Conservation (phyloP, 768 basidiomycete genomes). For the Cyathus striatus region DNA sequence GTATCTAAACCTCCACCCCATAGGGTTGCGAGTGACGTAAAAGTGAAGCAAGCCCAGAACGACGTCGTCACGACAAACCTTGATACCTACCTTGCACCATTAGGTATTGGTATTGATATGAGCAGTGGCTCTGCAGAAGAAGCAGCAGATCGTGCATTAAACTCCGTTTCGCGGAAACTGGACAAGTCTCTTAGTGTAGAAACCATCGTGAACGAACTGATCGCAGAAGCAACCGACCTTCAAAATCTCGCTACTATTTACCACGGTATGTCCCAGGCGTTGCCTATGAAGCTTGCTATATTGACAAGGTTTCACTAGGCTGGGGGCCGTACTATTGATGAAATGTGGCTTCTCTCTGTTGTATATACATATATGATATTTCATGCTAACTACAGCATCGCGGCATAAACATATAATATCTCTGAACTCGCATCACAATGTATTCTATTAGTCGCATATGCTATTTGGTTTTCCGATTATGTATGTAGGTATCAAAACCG, state of each 20-base stretch:
- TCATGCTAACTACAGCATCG: too few relatives aligned
- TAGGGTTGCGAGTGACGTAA: slow-evolving; percentile 78
- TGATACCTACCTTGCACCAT: slow-evolving; percentile 22
- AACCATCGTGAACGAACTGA: slow-evolving; percentile 89
- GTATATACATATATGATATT: neutral
- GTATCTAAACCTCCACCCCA: too few relatives aligned
- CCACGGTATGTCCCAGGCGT: slow-evolving; percentile 41
- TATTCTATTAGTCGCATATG: neutral
- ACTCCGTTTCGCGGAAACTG: slow-evolving; percentile 75
- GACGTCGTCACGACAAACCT: slow-evolving; percentile 21
- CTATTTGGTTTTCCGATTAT: neutral
- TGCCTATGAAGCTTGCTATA: slow-evolving; percentile 1
- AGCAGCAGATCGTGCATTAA: slow-evolving; percentile 85
- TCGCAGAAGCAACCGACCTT: slow-evolving; percentile 80
- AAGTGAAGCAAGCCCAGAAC: slow-evolving; percentile 61
- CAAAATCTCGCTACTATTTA: slow-evolving; percentile 78
- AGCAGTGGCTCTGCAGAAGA: slow-evolving; percentile 69
- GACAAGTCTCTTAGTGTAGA: slow-evolving; percentile 84
- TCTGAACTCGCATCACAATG: neutral
- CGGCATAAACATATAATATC: too few relatives aligned
- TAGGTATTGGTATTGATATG: slow-evolving; percentile 58
- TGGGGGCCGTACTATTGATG: slow-evolving; percentile 21
- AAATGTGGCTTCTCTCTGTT: too few relatives aligned
- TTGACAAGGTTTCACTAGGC: slow-evolving; percentile 15
- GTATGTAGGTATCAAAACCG: neutral